These are phyloP conservation scores for Bassia scoparia DNA, from an alignment of 148 eudicot genomes.

Conservation along the genomic window DNA sequence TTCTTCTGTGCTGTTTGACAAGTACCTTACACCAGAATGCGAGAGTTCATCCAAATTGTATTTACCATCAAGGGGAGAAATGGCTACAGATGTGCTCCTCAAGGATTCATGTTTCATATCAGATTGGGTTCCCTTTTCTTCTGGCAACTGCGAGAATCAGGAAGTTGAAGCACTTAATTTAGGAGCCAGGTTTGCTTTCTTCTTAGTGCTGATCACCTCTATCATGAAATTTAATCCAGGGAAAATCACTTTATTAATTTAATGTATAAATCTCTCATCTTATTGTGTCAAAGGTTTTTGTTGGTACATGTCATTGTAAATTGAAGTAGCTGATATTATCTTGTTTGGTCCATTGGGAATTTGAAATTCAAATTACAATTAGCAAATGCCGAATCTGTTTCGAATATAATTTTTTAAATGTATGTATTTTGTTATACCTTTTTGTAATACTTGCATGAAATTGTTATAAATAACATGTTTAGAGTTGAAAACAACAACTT, in stretches of 20 bases:
- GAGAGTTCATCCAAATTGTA: constrained; percentile 30
- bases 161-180: constrained; percentile 57
- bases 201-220: constrained; percentile 1
- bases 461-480: too few species aligned
- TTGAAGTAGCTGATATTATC: background rate
- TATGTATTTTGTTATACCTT: too few species aligned
- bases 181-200: constrained; percentile 72
- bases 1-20: constrained; percentile 31
- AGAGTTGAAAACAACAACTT: too few species aligned
- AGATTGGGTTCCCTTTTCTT: constrained; percentile 70
- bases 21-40: constrained; percentile 27
- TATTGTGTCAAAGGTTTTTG: background rate
- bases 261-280: background rate
- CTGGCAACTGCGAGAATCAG: constrained; percentile 33
- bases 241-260: background rate
- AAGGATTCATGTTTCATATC: constrained; percentile 74
- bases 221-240: background rate
- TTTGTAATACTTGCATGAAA: too few species aligned
- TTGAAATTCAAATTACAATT: background rate
- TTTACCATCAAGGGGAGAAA: constrained; percentile 34
- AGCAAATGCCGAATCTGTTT: too few species aligned
- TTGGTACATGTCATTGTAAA: background rate
- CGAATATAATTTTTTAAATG: too few species aligned
- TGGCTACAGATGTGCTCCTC: constrained; percentile 38
- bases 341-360: background rate